These are phyloP conservation scores for Cynanchum wilfordii DNA, from an alignment of 257 asterid genomes.

Conservation along the genomic window DNA sequence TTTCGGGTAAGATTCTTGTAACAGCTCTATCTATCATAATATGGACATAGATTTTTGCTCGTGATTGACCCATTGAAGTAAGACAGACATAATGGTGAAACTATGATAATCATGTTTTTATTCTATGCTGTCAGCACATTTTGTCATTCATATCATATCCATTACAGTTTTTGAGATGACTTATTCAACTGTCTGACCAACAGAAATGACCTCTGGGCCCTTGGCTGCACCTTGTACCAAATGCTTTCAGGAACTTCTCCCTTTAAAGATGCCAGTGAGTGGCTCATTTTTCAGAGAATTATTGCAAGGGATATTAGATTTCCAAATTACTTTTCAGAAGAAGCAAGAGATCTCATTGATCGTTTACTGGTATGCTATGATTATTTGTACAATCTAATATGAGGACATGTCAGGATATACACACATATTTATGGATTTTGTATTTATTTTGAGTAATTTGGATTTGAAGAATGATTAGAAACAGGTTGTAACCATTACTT, in stretches of 20 bases:
- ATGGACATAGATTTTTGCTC: neutral
- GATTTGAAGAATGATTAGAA: neutral
- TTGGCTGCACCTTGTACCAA: constrained; percentile 97
- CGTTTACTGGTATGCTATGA: constrained; percentile 63
- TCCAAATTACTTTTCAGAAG: constrained; percentile 76
- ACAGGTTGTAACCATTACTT: neutral
- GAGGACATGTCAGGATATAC: neutral
- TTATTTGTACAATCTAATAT: neutral
- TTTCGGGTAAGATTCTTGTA: constrained; percentile 46
- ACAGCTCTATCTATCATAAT: neutral
- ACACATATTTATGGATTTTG: neutral
- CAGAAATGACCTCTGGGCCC: constrained; percentile 99
- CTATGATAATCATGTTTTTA: neutral
- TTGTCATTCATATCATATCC: constrained; percentile 10
- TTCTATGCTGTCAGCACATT: constrained; percentile 7
- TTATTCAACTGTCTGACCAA: constrained; percentile 17
- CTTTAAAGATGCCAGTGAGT: constrained; percentile 92
- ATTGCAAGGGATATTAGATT: constrained; percentile 91
- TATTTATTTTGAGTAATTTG: neutral
- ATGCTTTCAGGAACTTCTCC: constrained; percentile 99
- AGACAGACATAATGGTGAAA: neutral
- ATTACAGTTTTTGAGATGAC: constrained; percentile 5
- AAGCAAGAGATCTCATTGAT: constrained; percentile 88
- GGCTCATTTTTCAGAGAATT: constrained; percentile 96
- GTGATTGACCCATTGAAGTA: neutral